phyloP scores from a whole-genome alignment of 768 basidiomycete species.

The Goffeauzyma gilvescens region DNA sequence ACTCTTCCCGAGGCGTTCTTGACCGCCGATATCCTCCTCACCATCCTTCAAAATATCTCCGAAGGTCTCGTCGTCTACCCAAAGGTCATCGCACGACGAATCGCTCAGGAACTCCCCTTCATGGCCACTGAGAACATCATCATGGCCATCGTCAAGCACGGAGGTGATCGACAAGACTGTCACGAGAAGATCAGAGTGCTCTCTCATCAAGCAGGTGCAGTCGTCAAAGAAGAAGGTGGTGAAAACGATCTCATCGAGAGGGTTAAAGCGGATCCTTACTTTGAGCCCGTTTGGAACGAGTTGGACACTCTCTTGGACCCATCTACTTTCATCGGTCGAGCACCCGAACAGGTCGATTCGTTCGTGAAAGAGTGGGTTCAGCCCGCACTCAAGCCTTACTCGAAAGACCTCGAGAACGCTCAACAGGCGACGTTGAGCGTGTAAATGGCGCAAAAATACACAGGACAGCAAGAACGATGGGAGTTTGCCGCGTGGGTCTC shows the following conservation, averaged over 20 bases:
- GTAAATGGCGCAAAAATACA: slow-evolving; percentile 14
- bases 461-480: too few relatives aligned
- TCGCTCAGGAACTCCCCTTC: slow-evolving; percentile 88
- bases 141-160: slow-evolving; percentile 87
- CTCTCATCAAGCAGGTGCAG: slow-evolving; percentile 80
- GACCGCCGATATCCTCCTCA: slow-evolving; percentile 87
- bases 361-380: slow-evolving; percentile 74
- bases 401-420: slow-evolving; percentile 29
- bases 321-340: slow-evolving; percentile 72
- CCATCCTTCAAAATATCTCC: slow-evolving; percentile 85
- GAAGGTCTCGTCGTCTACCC: slow-evolving; percentile 99
- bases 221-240: slow-evolving; percentile 82
- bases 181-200: slow-evolving; percentile 91
- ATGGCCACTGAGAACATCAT: slow-evolving; percentile 99
- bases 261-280: slow-evolving; percentile 62
- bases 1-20: slow-evolving; percentile 93
- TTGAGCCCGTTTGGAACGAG: slow-evolving; percentile 63
- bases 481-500: too few relatives aligned
- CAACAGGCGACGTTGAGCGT: slow-evolving; percentile 34
- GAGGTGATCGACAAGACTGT: slow-evolving; percentile 87
- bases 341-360: slow-evolving; percentile 79
- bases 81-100: slow-evolving; percentile 75
- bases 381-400: slow-evolving; percentile 46
- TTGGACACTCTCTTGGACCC: slow-evolving; percentile 68
- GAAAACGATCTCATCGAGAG: slow-evolving; percentile 92